phyloP scores from a whole-genome alignment of 148 eudicot genomes.

The Linanthus parryae region DNA sequence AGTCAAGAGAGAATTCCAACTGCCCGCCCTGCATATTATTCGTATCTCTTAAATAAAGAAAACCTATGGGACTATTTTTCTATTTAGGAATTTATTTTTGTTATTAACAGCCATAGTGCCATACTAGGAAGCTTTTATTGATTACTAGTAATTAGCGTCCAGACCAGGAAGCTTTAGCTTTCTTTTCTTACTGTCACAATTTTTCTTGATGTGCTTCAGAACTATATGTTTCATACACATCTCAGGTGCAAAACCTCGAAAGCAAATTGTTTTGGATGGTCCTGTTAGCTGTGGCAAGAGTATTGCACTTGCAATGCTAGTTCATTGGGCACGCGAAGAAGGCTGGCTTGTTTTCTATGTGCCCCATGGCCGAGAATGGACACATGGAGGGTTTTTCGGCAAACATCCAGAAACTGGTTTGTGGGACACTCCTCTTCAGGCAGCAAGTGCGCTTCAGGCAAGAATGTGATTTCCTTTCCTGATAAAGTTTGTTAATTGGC shows the following conservation, averaged over 20 bases:
- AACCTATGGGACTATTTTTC: too few relatives aligned
- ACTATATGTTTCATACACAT: too few relatives aligned
- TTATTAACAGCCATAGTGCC: too few relatives aligned
- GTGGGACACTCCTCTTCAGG: conserved; percentile 98
- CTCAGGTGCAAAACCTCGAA: conserved; percentile 60
- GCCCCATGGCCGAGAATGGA: conserved; percentile 80
- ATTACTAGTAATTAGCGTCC: too few relatives aligned
- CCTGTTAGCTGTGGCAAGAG: conserved; percentile 92
- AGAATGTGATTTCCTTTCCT: conserved; percentile 9
- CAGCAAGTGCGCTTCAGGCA: conserved; percentile 75
- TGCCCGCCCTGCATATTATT: too few relatives aligned
- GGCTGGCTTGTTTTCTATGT: conserved; percentile 93
- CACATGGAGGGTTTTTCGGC: conserved; percentile 86
- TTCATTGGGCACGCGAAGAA: conserved; percentile 94
- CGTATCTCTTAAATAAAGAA: too few relatives aligned
- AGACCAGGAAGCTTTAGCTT: too few relatives aligned
- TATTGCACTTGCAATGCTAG: conserved; percentile 92
- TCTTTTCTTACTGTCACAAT: too few relatives aligned
- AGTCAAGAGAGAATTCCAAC: too few relatives aligned
- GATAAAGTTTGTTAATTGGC: neutral
- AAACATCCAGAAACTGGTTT: conserved; percentile 68
- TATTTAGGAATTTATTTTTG: too few relatives aligned
- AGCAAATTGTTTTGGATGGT: conserved; percentile 93
- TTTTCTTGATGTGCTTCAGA: too few relatives aligned
- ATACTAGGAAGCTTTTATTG: too few relatives aligned